These are phyloP conservation scores for Plectosphaerella plurivora DNA, from an alignment of 2,329 filamentous ascomycete genomes.

Conservation along the genomic window DNA sequence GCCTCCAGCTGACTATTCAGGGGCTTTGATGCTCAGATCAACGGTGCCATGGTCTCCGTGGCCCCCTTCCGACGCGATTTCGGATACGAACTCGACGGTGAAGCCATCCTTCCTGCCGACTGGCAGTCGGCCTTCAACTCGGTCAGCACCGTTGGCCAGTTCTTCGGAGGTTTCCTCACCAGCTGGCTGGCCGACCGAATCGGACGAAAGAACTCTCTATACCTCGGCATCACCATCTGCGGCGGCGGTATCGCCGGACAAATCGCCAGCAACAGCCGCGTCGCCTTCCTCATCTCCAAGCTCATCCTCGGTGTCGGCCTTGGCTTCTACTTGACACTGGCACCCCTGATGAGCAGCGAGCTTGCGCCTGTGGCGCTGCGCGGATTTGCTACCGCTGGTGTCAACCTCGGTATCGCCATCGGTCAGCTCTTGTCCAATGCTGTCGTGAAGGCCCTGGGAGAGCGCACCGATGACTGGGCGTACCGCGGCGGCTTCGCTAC, in stretches of 20 bases:
- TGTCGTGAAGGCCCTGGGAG: constrained; percentile 50
- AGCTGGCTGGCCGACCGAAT: constrained; percentile 35
- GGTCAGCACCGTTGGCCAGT: constrained; percentile 17
- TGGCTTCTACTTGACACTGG: constrained; percentile 43
- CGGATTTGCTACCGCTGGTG: constrained; percentile 41
- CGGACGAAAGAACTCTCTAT: constrained; percentile 10
- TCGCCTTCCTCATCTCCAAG: constrained; percentile 38
- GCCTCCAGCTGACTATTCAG: no score
- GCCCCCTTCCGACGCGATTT: constrained; percentile 32
- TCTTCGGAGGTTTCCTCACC: constrained; percentile 15
- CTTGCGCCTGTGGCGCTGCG: constrained; percentile 41
- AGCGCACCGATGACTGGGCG: constrained; percentile 46
- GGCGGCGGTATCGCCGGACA: constrained; percentile 19
- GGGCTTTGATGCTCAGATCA: constrained; percentile 31
- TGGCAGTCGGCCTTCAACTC: constrained; percentile 45
- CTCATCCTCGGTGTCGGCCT: constrained; percentile 39
- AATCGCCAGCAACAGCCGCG: constrained; percentile 21
- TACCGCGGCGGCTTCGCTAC: constrained; percentile 42
- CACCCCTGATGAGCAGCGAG: constrained; percentile 39
- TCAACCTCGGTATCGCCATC: constrained; percentile 44
- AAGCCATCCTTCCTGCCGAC: constrained; percentile 36
- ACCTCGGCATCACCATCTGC: constrained; percentile 2
- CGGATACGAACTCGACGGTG: constrained; percentile 27
- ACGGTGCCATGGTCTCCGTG: constrained; percentile 35
- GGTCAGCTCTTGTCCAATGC: constrained; percentile 44